Conservation (phyloP, 805 yeast species). For the Ogataea neopini region DNA sequence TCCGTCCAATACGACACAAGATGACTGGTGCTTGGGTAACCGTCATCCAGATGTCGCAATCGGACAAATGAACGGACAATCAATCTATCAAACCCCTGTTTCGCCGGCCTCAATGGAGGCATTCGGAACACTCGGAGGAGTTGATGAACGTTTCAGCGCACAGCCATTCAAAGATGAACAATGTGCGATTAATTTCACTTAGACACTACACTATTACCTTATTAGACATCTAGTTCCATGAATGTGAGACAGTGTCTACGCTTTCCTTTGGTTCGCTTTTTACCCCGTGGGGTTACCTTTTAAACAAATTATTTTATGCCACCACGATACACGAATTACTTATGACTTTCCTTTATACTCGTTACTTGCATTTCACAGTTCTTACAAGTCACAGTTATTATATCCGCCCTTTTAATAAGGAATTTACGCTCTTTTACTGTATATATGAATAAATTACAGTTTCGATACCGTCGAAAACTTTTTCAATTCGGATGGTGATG, state of each 20-base stretch:
- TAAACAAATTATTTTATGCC: too few species aligned
- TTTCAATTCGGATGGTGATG: too few species aligned
- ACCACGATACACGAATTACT: not conserved
- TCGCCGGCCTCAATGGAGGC: conserved; percentile 2
- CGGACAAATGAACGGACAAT: conserved; percentile 4
- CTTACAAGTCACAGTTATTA: not conserved
- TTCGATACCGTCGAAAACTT: too few species aligned
- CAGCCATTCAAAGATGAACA: conserved; percentile 13
- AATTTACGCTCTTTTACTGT: not conserved
- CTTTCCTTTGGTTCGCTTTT: not conserved
- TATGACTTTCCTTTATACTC: not conserved
- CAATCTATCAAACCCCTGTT: conserved; percentile 2
- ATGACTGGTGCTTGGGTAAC: conserved; percentile 1
- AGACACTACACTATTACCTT: not conserved
- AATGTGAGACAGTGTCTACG: not conserved
- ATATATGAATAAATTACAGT: not conserved
- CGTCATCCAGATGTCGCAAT: not conserved
- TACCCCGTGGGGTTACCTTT: too few species aligned
- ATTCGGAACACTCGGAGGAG: not conserved
- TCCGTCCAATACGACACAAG: not conserved
- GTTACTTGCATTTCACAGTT: not conserved
- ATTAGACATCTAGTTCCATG: not conserved
- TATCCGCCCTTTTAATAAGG: not conserved
- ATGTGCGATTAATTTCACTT: conserved; percentile 9
- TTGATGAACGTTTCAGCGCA: conserved; percentile 15